These are phyloP conservation scores for Coemansia sp. DNA, from an alignment of 192 early-diverging fungal genomes.

Conservation along the genomic window DNA sequence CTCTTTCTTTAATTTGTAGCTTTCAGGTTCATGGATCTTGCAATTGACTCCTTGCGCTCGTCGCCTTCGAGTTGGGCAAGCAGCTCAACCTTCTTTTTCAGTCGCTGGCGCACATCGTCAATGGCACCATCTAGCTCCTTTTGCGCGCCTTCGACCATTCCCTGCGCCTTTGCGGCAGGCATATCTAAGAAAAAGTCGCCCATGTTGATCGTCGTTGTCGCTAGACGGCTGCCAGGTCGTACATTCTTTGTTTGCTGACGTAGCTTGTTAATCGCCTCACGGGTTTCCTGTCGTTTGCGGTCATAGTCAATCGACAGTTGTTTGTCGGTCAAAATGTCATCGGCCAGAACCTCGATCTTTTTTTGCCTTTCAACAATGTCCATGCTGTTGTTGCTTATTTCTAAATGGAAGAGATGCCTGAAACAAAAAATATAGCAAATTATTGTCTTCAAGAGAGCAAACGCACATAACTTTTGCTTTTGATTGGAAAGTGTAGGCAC, in stretches of 20 bases:
- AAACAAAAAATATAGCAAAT: neutral
- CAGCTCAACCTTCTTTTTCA: constrained; percentile 31
- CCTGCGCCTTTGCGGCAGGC: constrained; percentile 29
- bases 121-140: constrained; percentile 44
- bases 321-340: constrained; percentile 48
- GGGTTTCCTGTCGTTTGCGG: constrained; percentile 43
- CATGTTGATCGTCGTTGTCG: constrained; percentile 47
- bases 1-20: constrained; percentile 6
- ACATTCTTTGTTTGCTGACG: constrained; percentile 17
- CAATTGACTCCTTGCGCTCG: constrained; percentile 8
- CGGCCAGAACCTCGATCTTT: constrained; percentile 38
- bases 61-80: constrained; percentile 37
- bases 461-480: neutral
- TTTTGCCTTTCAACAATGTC: constrained; percentile 37
- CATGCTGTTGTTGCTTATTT: constrained; percentile 13
- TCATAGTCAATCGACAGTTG: constrained; percentile 43
- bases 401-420: neutral
- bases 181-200: constrained; percentile 53
- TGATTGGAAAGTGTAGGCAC: too few relatives aligned
- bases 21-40: constrained; percentile 25
- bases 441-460: neutral
- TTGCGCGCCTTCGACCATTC: constrained; percentile 43
- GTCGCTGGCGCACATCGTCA: constrained; percentile 35
- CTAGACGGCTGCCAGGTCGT: constrained; percentile 21
- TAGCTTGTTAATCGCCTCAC: constrained; percentile 36